These are phyloP conservation scores for Torulaspora globosa DNA, from an alignment of 1,139 yeast genomes.

Conservation along the genomic window DNA sequence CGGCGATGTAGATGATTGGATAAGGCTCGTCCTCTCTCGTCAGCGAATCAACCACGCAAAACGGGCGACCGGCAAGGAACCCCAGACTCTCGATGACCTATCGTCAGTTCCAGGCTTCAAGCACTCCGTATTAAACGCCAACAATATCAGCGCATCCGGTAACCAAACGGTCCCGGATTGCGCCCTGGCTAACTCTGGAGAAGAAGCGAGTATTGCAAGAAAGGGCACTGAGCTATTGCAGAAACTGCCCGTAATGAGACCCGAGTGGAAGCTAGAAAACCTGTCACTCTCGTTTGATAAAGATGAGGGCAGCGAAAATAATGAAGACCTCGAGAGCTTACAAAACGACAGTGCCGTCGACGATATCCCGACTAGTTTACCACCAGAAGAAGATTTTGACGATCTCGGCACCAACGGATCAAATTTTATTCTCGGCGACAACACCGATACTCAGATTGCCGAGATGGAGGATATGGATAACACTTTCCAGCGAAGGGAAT, in stretches of 20 bases:
- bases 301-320: constrained; percentile 1
- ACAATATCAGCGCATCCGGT: constrained; percentile 7
- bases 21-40: constrained; percentile 26
- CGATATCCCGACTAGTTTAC: constrained; percentile 8
- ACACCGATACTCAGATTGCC: constrained; percentile 24
- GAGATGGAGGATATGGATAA: constrained; percentile 35
- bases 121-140: constrained; percentile 21
- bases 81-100: constrained; percentile 20
- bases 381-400: constrained; percentile 12
- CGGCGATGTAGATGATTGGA: constrained; percentile 36
- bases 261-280: constrained; percentile 28
- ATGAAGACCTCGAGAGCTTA: constrained; percentile 1
- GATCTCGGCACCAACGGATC: background rate
- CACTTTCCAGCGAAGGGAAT: constrained; percentile 35
- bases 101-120: constrained; percentile 32
- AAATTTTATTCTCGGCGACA: constrained; percentile 17
- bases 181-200: constrained; percentile 13
- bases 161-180: constrained; percentile 23
- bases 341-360: constrained; percentile 2
- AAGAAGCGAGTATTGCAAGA: constrained; percentile 2
- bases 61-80: constrained; percentile 22
- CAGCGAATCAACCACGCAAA: constrained; percentile 27
- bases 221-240: constrained; percentile 14
- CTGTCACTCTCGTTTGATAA: constrained; percentile 31
- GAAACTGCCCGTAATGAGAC: constrained; percentile 28